Base-by-base conservation (phyloP, 139 green algal genomes). In the Edaphochlamys debaryana region DNA sequence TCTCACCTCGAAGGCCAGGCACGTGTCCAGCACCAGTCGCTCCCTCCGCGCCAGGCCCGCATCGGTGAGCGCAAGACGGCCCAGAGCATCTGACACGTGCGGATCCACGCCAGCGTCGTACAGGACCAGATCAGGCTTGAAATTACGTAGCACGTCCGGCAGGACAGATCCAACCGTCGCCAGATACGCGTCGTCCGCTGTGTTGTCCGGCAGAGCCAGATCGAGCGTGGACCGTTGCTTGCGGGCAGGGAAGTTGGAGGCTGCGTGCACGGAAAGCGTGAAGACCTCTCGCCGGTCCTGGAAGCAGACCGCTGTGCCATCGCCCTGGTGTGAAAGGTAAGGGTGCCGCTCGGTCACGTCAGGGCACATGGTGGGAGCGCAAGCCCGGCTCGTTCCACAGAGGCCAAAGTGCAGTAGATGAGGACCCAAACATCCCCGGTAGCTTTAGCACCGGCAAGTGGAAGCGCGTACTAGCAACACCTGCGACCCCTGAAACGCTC, bases 31-130 rank as follows among this genome's bases (percentile, higher is more conserved):
- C 68, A 98, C 95, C 87, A 96, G 82, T 84, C 93, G 74, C 82
- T 98, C 95, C 7, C 95, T 76, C 2, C 94, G 86, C 80, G 70
- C 67, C 45, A 98, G 85, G 32, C 95, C 95, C 22, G 88, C 58
- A 78, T 96, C 88, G 1, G 79, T 95, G 20, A 92, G 63, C 5
- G 38, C 62, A 36, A 98, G 87, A n/a, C 88, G 74, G 3, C 95
- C 95, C n/a, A 98, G 90, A 1, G 67, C 69, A 72, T 98, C 95
- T 56, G 89, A 79, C 19, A 7, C 67, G 79, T 98, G 95, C 0
- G 92, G 71, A 69, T 98, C 95, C 23, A 98, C 93, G 0, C 94
- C 94, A 0, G 94, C 95, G 75, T 98, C 95, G 73, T 98, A 98
- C 42, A 98, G 84, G 64, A 98, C 95, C 19, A 98, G 71, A 66